Base-by-base conservation (phyloP, 2,329 filamentous ascomycete species). In the Paraphaeosphaeria sporulosa region DNA sequence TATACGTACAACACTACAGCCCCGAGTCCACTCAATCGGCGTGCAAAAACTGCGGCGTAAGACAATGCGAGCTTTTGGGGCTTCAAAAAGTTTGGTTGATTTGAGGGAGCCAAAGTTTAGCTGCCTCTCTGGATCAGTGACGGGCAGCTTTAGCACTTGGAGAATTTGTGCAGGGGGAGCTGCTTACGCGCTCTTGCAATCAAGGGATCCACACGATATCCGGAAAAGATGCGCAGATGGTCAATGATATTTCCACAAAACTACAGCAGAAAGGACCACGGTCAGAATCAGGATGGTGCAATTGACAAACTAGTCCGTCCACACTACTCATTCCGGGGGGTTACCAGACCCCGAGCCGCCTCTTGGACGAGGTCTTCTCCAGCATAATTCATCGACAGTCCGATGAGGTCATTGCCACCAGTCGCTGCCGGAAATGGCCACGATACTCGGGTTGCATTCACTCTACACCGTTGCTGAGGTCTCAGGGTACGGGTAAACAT, bases 401-500 rank as follows among this genome's bases (percentile, higher is more conserved):
- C 49, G 42, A 66, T 64, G 64, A 62, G 55, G 61, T 66, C 64
- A 66, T 62, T 19, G 25, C n/a, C 44, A 51, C 17, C 34, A 32
- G 25, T 43, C 38, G 49, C 27, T 44, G 51, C 42, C 57, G 55
- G 7, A 60, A 58, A 56, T 34, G 42, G 55, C 38, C 32, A 53
- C 42, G 23, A 42, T 43, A 44, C n/a, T 44, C 27, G 25, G 47
- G 58, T 55, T 52, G 50, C 58, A 58, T 57, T 21, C 43, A 47
- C 43, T 30, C 30, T 46, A 30, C 50, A 58, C 32, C 42, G 51
- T 53, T 43, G 36, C n/a, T 15, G 21, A 63, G n/a, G 54, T 25
- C 52, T 21, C 52, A 23, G 52, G 52, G 52, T 36, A 55, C 62
- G 67, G 64, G 46, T 66, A 64, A 64, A 64, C 58, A 68, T 64